phyloP scores from a whole-genome alignment of 2,329 filamentous ascomycete species.

The Pseudogymnoascus sp. region DNA sequence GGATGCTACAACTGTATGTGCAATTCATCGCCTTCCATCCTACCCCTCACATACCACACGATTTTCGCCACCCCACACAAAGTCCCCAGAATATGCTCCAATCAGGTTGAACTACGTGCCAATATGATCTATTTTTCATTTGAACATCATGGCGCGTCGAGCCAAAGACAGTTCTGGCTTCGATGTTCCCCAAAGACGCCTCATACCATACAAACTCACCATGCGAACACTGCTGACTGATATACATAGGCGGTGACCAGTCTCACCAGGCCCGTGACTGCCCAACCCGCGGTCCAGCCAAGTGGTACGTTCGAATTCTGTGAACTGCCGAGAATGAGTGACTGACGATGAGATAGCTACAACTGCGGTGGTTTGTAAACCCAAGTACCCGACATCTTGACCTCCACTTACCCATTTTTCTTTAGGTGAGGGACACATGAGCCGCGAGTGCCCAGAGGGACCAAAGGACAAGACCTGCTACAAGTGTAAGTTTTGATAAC shows the following conservation, averaged over 20 bases:
- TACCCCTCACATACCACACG: background rate
- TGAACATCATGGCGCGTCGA: background rate
- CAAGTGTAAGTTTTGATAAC: constrained; percentile 41
- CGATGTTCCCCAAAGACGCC: background rate
- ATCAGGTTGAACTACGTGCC: background rate
- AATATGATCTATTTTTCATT: background rate
- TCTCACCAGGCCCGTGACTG: constrained; percentile 79
- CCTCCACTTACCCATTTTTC: constrained; percentile 23
- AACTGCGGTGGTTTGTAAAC: constrained; percentile 64
- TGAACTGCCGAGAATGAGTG: constrained; percentile 7
- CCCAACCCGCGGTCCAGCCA: constrained; percentile 73
- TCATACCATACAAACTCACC: background rate
- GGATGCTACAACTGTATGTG: constrained; percentile 46
- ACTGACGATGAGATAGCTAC: constrained; percentile 47
- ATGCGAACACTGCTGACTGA: background rate
- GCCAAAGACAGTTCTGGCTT: background rate
- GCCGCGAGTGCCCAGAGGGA: constrained; percentile 84
- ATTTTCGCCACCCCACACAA: background rate
- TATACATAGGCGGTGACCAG: constrained; percentile 55
- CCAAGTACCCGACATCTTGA: constrained; percentile 18
- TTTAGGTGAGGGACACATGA: constrained; percentile 63
- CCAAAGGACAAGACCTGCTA: constrained; percentile 82
- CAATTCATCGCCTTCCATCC: constrained; percentile 9
- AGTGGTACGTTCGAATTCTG: constrained; percentile 52
- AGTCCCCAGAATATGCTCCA: background rate